These are phyloP conservation scores for Phytophthora lateralis DNA, from an alignment of 352 stramenopile species.

Conservation along the genomic window DNA sequence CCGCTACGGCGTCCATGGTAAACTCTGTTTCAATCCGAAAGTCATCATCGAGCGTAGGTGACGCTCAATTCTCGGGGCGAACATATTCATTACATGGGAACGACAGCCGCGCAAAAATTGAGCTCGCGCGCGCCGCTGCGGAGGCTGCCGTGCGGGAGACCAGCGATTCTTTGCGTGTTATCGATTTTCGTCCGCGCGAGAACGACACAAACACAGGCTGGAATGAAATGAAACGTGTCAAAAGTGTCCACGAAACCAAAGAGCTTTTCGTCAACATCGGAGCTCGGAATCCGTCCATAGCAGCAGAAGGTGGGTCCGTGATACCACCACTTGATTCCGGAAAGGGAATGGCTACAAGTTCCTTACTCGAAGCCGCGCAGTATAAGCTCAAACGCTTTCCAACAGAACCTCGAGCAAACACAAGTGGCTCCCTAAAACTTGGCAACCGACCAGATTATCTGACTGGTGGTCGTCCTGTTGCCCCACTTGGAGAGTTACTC, in stretches of 20 bases:
- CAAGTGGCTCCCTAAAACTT: conserved; percentile 17
- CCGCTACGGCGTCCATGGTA: conserved; percentile 7
- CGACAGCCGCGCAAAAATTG: conserved; percentile 8
- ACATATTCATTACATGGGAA: conserved; percentile 9
- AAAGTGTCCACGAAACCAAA: conserved; percentile 63
- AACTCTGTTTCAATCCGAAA: conserved; percentile 16
- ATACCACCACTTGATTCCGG: conserved; percentile 8
- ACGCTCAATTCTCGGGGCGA: conserved; percentile 11
- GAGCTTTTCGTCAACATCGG: conserved; percentile 57
- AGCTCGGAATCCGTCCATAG: conserved; percentile 5
- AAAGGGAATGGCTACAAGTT: conserved; percentile 5
- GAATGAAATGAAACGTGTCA: conserved; percentile 30
- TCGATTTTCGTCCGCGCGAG: conserved; percentile 18
- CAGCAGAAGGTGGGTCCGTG: conserved; percentile 2
- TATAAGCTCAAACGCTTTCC: conserved; percentile 30
- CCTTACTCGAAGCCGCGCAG: conserved; percentile 7
- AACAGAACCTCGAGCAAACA: conserved; percentile 19
- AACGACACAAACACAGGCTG: neutral
- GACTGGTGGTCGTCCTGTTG: conserved; percentile 55
- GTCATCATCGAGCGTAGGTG: neutral
- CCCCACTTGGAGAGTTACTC: conserved; percentile 70
- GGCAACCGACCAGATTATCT: conserved; percentile 56
- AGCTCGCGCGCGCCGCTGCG: conserved; percentile 15
- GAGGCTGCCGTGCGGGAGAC: conserved; percentile 18
- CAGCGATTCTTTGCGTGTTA: conserved; percentile 4